Evolutionary conservation across 1,284 basidiomycete genomes (phyloP).

Genomic region (Cerioporus squamosus): DNA sequence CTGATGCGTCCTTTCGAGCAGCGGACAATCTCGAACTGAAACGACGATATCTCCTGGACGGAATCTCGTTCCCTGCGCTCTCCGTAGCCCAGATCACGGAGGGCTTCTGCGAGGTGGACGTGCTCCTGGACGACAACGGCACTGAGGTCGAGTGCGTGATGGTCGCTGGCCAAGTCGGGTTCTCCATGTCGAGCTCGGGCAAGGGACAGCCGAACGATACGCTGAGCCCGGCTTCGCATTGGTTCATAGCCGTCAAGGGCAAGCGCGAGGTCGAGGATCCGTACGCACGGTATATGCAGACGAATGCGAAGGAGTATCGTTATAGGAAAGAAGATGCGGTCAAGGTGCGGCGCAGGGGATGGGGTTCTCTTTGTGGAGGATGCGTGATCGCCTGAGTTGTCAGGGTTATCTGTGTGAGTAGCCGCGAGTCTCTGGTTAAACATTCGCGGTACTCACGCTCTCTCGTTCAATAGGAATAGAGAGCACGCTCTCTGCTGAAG

Average conservation of each 20-base stretch:
- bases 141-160: conserved; percentile 37
- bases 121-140: conserved; percentile 43
- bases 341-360: no score
- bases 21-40: not conserved
- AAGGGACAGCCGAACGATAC: not conserved
- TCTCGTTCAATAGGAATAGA: no score
- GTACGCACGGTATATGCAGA: no score
- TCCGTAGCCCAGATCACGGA: conserved; percentile 36
- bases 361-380: no score
- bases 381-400: no score
- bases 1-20: not conserved
- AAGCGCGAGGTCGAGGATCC: not conserved
- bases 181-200: not conserved
- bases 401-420: no score
- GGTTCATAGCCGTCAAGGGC: conserved; percentile 8
- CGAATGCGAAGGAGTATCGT: no score
- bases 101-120: conserved; percentile 41
- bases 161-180: conserved; percentile 44
- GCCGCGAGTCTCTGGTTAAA: no score
- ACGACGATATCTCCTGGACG: conserved; percentile 32
- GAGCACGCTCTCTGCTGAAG: no score
- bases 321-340: no score
- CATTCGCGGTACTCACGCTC: no score
- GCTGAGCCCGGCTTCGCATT: conserved; percentile 7
- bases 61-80: conserved; percentile 39